These are phyloP conservation scores for Gymnopus androsaceus DNA, from an alignment of 1,284 basidiomycete genomes.

Conservation along the genomic window DNA sequence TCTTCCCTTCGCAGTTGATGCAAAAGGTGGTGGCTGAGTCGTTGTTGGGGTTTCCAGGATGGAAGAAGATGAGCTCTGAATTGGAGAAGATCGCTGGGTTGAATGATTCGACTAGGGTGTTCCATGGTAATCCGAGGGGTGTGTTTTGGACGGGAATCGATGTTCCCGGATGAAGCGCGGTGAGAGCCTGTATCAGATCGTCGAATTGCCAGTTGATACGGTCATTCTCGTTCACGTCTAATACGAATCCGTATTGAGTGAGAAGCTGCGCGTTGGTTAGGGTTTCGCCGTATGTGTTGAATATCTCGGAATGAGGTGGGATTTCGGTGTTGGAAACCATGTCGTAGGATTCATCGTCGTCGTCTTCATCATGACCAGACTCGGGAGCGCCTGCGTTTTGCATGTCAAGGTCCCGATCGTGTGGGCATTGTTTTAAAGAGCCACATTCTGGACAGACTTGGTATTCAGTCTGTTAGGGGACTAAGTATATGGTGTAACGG, in stretches of 20 bases:
- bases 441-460: slow-evolving; percentile 85
- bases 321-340: slow-evolving; percentile 66
- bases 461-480: slow-evolving; percentile 65
- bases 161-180: background rate
- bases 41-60: slow-evolving; percentile 22
- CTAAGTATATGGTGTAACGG: slow-evolving; percentile 6
- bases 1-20: slow-evolving; percentile 44
- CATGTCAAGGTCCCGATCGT: slow-evolving; percentile 50
- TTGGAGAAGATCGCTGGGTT: slow-evolving; percentile 21
- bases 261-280: slow-evolving; percentile 74
- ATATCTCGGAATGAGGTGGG: slow-evolving; percentile 63
- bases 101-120: background rate
- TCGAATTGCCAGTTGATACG: slow-evolving; percentile 47
- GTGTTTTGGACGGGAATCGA: background rate
- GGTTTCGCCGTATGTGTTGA: slow-evolving; percentile 82
- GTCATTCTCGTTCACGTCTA: slow-evolving; percentile 67
- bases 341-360: slow-evolving; percentile 58
- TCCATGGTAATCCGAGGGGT: background rate
- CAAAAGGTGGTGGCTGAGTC: slow-evolving; percentile 20
- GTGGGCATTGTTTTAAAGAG: slow-evolving; percentile 68
- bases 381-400: slow-evolving; percentile 10
- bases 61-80: slow-evolving; percentile 30
- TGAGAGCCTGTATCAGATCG: slow-evolving; percentile 33
- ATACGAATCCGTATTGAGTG: slow-evolving; percentile 73
- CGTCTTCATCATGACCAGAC: slow-evolving; percentile 28